Evolutionary conservation across 1,139 yeast species (phyloP).

Genomic region (Blastobotrys capitulatus): DNA sequence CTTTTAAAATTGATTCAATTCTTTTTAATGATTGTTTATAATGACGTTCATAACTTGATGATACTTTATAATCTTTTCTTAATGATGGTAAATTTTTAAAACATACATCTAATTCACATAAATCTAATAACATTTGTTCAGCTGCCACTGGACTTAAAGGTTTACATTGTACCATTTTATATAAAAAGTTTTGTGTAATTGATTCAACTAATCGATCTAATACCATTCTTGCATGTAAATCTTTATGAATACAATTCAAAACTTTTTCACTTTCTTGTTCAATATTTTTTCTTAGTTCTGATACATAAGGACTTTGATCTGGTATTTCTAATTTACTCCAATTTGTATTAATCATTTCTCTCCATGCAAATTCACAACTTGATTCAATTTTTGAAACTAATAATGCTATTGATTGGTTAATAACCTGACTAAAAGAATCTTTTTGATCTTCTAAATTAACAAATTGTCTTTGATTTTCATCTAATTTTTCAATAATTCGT

Average conservation of each 20-base stretch:
- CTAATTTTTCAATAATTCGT: constrained; percentile 48
- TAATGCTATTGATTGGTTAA: constrained; percentile 53
- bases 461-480: constrained; percentile 35
- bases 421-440: constrained; percentile 51
- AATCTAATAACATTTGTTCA: constrained; percentile 75
- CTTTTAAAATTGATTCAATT: constrained; percentile 59
- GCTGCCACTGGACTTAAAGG: constrained; percentile 68
- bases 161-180: constrained; percentile 50
- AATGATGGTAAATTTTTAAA: constrained; percentile 47
- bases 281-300: constrained; percentile 49
- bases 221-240: constrained; percentile 63
- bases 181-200: constrained; percentile 51
- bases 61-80: constrained; percentile 20
- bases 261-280: constrained; percentile 44
- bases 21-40: constrained; percentile 47
- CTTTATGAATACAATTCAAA: constrained; percentile 60
- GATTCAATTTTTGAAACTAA: constrained; percentile 54
- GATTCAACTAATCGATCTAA: constrained; percentile 73
- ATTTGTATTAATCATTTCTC: constrained; percentile 75
- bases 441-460: constrained; percentile 51
- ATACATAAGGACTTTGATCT: constrained; percentile 66
- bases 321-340: constrained; percentile 66
- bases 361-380: constrained; percentile 70
- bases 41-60: constrained; percentile 44
- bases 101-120: constrained; percentile 54